These are phyloP conservation scores for Aureobasidium sp. DNA, from an alignment of 2,329 filamentous ascomycete species.

Conservation along the genomic window DNA sequence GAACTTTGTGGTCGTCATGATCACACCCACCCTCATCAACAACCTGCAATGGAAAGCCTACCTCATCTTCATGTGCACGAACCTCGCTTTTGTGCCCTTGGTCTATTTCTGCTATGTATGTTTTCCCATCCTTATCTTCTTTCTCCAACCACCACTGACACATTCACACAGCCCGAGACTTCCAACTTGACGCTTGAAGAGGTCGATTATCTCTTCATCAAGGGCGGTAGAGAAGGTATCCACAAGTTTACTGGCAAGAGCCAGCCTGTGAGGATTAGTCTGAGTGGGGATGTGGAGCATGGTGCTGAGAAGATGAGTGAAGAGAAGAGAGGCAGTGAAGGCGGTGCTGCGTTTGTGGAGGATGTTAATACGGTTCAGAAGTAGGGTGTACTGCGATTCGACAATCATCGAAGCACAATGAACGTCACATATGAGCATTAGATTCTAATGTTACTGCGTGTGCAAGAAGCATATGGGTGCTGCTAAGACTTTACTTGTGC, in stretches of 20 bases:
- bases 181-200: slow-evolving; percentile 39
- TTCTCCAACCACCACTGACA: slow-evolving; percentile 27
- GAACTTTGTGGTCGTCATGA: slow-evolving; percentile 48
- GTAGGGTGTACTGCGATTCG: neutral
- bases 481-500: too few relatives aligned
- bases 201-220: slow-evolving; percentile 37
- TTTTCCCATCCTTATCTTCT: slow-evolving; percentile 32
- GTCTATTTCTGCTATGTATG: slow-evolving; percentile 44
- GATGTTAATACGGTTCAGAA: neutral
- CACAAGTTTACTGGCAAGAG: slow-evolving; percentile 19
- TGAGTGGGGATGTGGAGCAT: slow-evolving; percentile 16
- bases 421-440: too few relatives aligned
- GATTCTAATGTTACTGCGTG: too few relatives aligned
- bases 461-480: too few relatives aligned
- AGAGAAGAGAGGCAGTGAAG: slow-evolving; percentile 6
- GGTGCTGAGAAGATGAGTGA: neutral
- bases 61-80: slow-evolving; percentile 46
- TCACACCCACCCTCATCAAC: slow-evolving; percentile 43
- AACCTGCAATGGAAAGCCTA: slow-evolving; percentile 46
- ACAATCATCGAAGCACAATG: too few relatives aligned
- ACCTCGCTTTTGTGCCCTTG: slow-evolving; percentile 40
- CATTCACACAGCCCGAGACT: slow-evolving; percentile 32
- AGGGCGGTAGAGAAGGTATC: slow-evolving; percentile 23
- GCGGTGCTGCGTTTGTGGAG: neutral
- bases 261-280: slow-evolving; percentile 23